phyloP scores from a whole-genome alignment of 257 asterid species.

The Pogostemon cablin region DNA sequence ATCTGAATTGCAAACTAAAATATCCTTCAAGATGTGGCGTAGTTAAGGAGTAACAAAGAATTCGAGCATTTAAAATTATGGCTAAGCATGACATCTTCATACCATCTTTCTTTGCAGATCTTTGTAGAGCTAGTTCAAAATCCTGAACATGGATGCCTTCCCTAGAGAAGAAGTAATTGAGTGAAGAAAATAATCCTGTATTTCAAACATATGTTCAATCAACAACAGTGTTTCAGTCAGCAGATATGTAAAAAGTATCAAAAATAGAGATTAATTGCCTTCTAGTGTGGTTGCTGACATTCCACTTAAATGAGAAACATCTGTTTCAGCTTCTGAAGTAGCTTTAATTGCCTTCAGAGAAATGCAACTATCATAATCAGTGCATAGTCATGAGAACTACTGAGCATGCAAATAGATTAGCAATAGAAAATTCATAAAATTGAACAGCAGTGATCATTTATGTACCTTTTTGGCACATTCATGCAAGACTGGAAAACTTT shows the following conservation, averaged over 20 bases:
- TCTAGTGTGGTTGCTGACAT: constrained; percentile 66
- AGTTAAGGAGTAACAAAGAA: constrained; percentile 1
- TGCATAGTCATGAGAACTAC: constrained; percentile 28
- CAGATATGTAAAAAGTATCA: constrained; percentile 27
- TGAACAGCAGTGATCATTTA: constrained; percentile 21
- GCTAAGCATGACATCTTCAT: constrained; percentile 26
- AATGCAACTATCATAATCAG: constrained; percentile 32
- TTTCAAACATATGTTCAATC: constrained; percentile 32
- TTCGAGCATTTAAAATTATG: constrained; percentile 14
- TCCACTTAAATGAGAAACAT: constrained; percentile 69
- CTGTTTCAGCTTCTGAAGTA: constrained; percentile 81
- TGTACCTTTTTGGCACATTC: constrained; percentile 88
- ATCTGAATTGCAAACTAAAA: background rate
- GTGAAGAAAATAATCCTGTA: constrained; percentile 84
- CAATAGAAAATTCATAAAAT: constrained; percentile 18
- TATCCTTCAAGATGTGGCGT: constrained; percentile 18
- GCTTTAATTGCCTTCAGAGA: constrained; percentile 69
- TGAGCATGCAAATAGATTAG: constrained; percentile 24
- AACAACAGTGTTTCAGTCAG: constrained; percentile 28
- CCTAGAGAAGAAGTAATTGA: constrained; percentile 78
- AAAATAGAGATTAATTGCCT: constrained; percentile 49
- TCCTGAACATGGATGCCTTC: constrained; percentile 68
- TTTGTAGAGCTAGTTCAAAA: constrained; percentile 74
- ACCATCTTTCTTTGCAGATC: constrained; percentile 66
- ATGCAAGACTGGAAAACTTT: constrained; percentile 70